Base-by-base conservation (phyloP, 2,329 filamentous ascomycete species). In the Calonectria henricotiae region DNA sequence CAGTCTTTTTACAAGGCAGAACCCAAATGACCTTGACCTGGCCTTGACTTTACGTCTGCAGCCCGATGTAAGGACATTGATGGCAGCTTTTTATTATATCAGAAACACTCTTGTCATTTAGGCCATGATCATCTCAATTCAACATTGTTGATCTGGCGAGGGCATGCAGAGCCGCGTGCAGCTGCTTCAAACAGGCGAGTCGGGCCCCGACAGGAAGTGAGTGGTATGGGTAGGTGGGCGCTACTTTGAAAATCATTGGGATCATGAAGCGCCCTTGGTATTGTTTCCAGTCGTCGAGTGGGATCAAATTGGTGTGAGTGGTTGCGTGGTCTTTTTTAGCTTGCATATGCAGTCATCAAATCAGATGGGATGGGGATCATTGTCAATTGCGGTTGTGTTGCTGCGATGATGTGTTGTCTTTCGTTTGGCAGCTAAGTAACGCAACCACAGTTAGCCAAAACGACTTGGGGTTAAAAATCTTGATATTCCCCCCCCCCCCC, bases 141-240 rank as follows among this genome's bases (percentile, higher is more conserved):
- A 62, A 66, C 58, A 71, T 72, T 62, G 69, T 62, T 65, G 74
- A 76, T 76, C 69, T 62, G 67, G 63, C 44, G 49, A 54, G 55
- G 70, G 70, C 65, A 65, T 44, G 60, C 20, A 39, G 32, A 25
- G 13, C 25, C 27, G 68, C 65, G 55, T 61, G 60, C 66, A 63
- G 39, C 35, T 5, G 51, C 51, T 35, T 39, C 35, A 58, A 58
- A 39, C 51, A 30, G 35, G 20, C 54, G 60, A 58, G 25, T 41
- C 12, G 32, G 15, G 37, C 15, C 25, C n/a, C 15, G 47, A n/a
- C 62, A 37, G 62, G 62, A 65, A 35, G 62, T 30, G 47, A 35
- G 62, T 30, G 47, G 47, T 32, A 65, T 65, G n/a, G 17, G 25
- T 6, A 9, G 23, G 25, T 20, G 32, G 37, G 30, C 47, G 39